Evolutionary conservation across 345 rosid genomes (phyloP), one percentile per base, ranked within the genome.

Genomic region (Dimocarpus longan): DNA sequence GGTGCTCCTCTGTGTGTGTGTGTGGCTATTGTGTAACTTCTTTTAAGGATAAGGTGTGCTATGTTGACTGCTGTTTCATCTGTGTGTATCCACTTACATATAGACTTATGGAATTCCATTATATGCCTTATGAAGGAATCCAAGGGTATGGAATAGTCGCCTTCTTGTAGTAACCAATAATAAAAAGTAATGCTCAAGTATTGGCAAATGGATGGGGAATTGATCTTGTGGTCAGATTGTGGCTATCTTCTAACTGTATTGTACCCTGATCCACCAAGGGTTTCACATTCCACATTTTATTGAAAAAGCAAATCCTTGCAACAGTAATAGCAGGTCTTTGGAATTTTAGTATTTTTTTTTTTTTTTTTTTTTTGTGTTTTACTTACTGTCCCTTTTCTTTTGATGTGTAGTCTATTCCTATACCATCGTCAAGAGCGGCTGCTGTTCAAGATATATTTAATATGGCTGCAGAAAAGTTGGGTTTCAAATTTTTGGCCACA

Each of bases 391-490:
- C 56, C 19, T 21, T 60, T 72, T 67, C 8, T 21, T 46, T 32
- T 78, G 26, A 46, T 76, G 26, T 70, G 56, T 84, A 95, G 99
- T 93, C 78, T 64, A 87, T 93, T 79, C 98, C 98, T 62, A 84
- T 93, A 85, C 97, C 96, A 52, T 89, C 93, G 80, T 86, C 98
- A 66, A 92, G 88, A 85, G 89, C 77, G 44, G 81, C 87, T 79
- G 84, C 84, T 81, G 87, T 92, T 81, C 85, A 82, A 83, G 81
- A 90, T 79, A 89, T 95, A 67, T 92, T 90, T 89, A 85, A 80
- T 76, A 82, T 93, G 79, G 98, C 98, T 66, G 93, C 96, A 64
- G 90, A 93, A 79, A 95, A 89, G 82, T 80, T 95, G 85, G 93
- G 98, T n/a, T 92, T 95, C 81, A 87, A 91, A 80, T 93, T 95